A percentile compares a stretch with the other conserved stretches of the same genome.
phyloP scores from a whole-genome alignment of 1,284 basidiomycete genomes.

The Rhodotorula mucilaginosa region DNA sequence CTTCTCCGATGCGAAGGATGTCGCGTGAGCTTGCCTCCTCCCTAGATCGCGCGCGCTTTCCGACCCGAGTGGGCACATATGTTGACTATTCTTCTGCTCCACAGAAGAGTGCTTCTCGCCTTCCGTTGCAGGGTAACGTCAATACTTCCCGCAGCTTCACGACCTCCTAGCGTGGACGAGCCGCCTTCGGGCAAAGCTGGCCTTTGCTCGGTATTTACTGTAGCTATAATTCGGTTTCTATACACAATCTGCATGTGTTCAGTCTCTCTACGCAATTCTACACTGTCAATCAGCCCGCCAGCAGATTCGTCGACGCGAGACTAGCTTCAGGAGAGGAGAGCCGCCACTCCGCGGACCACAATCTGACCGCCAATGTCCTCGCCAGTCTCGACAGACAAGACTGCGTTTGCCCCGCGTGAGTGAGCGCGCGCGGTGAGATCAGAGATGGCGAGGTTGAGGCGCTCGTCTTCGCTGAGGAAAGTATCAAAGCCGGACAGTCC shows the following conservation, averaged over 20 bases:
- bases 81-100: no score
- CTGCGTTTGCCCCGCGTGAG: slow-evolving; percentile 15
- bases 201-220: background rate
- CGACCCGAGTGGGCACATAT: no score
- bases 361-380: slow-evolving; percentile 21
- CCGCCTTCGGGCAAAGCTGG: background rate
- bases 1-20: slow-evolving; percentile 33
- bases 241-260: background rate
- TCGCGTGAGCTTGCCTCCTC: slow-evolving; percentile 7
- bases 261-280: background rate
- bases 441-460: slow-evolving; percentile 12
- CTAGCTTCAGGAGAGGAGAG: slow-evolving; percentile 2
- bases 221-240: background rate
- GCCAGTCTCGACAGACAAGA: slow-evolving; percentile 22
- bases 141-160: background rate
- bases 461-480: slow-evolving; percentile 14
- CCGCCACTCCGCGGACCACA: slow-evolving; percentile 18
- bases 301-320: no score
- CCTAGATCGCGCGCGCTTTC: no score
- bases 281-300: background rate
- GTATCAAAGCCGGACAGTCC: slow-evolving; percentile 1
- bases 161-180: background rate
- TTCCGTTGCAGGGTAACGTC: background rate
- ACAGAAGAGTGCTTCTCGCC: background rate
- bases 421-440: slow-evolving; percentile 13